Base-by-base conservation (phyloP, 306 rosid genomes). In the Quercus variabilis region DNA sequence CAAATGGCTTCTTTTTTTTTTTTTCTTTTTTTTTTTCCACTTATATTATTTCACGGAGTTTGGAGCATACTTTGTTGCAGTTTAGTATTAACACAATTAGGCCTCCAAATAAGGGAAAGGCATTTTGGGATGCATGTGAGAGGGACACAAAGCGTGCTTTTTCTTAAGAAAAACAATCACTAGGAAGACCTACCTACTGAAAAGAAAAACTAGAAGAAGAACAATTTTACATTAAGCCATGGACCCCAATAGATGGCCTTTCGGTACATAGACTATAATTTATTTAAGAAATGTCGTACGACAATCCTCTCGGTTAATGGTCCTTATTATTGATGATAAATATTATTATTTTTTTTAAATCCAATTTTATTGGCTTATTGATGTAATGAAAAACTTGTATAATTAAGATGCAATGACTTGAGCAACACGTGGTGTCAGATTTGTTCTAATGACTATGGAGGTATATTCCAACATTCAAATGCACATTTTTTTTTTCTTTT, bases 101-200 rank as follows among this genome's bases (percentile, higher is more conserved):
- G 70, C 58, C 78, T 80, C 71, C 82, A 73, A 78, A 76, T 69
- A 71, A 71, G 85, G 84, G 78, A 73, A 74, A 49, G 85, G 73
- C 69, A 81, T 81, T 82, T 84, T 87, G 88, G 84, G 86, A 79
- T 81, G 84, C 90, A 87, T 87, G 90, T 87, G 88, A 76, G 79
- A 33, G 77, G 71, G 76, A 65, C 74, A 69, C 78, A 78, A 77
- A 85, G 71, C 41, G 15, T 69, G 30, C 68, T 84, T 84, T 82
- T 76, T 41, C 46, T 76, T 80, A 73, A 73, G 77, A 79, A 75
- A 79, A 80, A 79, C 75, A 80, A 84, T 76, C 83, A 80, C 68
- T 69, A 83, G 64, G 75, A 80, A 67, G 84, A 80, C 84, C 84
- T 80, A 80, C 79, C 69, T 26, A 38, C 26, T 19, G 26, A 59